Percentiles rank a stretch among this genome's conserved stretches.
Conservation (phyloP, 305 asterid species). For the Ruellia speciosa region DNA sequence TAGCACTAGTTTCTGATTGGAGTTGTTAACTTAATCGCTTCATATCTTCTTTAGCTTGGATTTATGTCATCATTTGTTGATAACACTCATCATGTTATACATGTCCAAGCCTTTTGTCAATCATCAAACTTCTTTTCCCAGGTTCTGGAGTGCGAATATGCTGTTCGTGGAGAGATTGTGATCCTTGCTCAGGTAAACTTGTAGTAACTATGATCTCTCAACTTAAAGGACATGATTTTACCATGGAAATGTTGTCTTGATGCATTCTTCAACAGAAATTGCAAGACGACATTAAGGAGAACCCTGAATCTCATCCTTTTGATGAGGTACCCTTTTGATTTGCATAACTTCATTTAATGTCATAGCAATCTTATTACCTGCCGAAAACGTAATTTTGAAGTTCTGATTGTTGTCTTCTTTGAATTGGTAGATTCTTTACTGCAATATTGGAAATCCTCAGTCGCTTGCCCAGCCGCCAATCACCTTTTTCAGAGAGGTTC, state of each 20-base stretch:
- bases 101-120: too few relatives aligned
- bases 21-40: too few relatives aligned
- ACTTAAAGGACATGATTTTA: not conserved
- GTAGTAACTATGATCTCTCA: not conserved
- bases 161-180: constrained; percentile 95
- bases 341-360: not conserved
- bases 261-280: constrained; percentile 43
- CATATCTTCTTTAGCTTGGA: too few relatives aligned
- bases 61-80: too few relatives aligned
- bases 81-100: too few relatives aligned
- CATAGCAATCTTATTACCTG: not conserved
- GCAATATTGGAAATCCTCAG: constrained; percentile 97
- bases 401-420: not conserved
- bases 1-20: too few relatives aligned
- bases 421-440: constrained; percentile 39
- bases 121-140: constrained; percentile 7
- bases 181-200: constrained; percentile 79
- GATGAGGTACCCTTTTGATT: constrained; percentile 56
- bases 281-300: constrained; percentile 62
- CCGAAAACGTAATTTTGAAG: not conserved
- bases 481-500: constrained; percentile 93
- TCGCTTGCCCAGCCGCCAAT: constrained; percentile 90
- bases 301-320: constrained; percentile 70
- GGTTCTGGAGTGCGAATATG: constrained; percentile 86
- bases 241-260: not conserved